Evolutionary conservation across 371 early-diverging fungal species (phyloP), one percentile per base, ranked within the genome.

Genomic region (Chytridium lagenaria): DNA sequence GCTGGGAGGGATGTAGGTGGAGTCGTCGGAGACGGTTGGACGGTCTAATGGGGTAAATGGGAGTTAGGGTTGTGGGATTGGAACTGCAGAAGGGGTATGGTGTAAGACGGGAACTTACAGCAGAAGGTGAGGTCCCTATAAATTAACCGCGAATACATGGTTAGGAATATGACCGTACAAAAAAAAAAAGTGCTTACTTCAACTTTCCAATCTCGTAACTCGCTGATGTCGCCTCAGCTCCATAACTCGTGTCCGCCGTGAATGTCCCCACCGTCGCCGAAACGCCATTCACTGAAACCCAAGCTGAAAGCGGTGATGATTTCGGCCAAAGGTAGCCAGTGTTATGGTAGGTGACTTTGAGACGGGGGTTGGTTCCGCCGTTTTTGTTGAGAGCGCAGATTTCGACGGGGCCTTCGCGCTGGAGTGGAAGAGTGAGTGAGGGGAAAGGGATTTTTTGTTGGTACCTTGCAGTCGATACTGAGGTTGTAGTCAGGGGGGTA

Each of bases 351-450:
- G 59, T 49, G 22, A 70, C 39, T 0, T 7, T 23, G 39, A 69
- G 33, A 59, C 55, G 61, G 39, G 69, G 69, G 61, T 19, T 31
- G 44, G 7, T 44, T 23, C 37, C 37, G 30, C n/a, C 26, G 55
- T 33, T 28, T 33, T 63, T 70, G 64, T 70, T 70, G 19, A 28
- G 3, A 15, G 59, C 57, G 64, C 70, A 70, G n/a, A 70, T 65
- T 23, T 63, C 59, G 64, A 70, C 51, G 28, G 39, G 39, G 34
- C 50, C 39, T 0, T 63, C 37, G 19, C 36, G 67, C 64, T 70
- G 5, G 5, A n/a, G 7, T 52, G 55, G 23, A 26, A 26, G 55
- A 5, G 26, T 52, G 12, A 16, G 61, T 5, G 36, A 26, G 36
- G 7, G 15, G 36, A 34, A 61, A 61, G 61, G 19, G 23, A 26